Evolutionary conservation across 495 filamentous ascomycete genomes (phyloP), one percentile per base, ranked within the genome.

Genomic region (Hyphodiscus hymeniophilus): DNA sequence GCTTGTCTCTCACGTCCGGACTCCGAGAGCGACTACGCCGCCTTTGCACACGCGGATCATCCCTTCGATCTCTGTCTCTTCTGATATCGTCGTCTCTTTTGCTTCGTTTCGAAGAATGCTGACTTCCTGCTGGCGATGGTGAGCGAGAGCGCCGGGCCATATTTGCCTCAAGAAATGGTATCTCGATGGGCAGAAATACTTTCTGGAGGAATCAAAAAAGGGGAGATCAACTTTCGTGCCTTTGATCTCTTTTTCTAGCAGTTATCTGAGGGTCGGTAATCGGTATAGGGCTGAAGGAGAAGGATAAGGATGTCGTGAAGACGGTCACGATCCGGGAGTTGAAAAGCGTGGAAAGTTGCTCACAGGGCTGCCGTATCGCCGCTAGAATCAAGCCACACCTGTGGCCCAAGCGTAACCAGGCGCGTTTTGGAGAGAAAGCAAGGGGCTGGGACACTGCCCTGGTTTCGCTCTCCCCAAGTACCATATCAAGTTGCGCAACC

Each of bases 71-170:
- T 30, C 73, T 69, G 59, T 85, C 84, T 52, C 82, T 71, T 41
- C 77, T 79, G 50, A 83, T 78, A 63, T 87, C 84, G 65, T 87
- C 82, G 63, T 88, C 83, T 75, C 82, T 80, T 61, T 81, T 84
- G 57, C 62, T 69, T 56, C 79, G 76, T 71, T 78, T 81, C 59
- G 82, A 82, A 60, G 82, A 83, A 67, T 76, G 79, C 62, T 85
- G 80, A 74, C 84, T 88, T 81, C 84, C 85, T 89, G 84, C 82
- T 84, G 85, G 85, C 80, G 85, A 88, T 86, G 85, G 85, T 89
- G 85, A 89, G 84, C 84, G 85, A 80, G 83, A 81, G 77, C 79
- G 85, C 75, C 85, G 85, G 84, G 85, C 83, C 85, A 90, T 90
- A 68, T 67, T 83, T 75, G 74, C 66, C 60, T 63, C 75, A 71